Conservation (phyloP, 345 rosid genomes). For the Hypericum perforatum region DNA sequence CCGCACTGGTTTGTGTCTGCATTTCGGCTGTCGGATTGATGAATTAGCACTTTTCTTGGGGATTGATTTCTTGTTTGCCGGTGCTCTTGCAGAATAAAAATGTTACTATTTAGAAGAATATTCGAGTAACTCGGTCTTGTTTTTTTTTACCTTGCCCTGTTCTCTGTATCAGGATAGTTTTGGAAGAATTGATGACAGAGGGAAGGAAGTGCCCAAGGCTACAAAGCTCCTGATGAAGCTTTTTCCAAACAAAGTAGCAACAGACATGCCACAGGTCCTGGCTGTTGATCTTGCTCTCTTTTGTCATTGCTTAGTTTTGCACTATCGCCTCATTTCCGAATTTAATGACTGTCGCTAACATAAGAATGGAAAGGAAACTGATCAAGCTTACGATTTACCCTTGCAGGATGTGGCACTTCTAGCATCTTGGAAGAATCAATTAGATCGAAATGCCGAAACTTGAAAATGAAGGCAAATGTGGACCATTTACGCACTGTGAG, state of each 20-base stretch:
- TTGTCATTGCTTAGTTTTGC: not conserved
- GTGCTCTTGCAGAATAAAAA: too few relatives aligned
- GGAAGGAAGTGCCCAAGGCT: constrained; percentile 68
- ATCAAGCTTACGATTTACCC: not conserved
- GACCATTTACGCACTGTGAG: constrained; percentile 60
- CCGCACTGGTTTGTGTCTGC: constrained; percentile 43
- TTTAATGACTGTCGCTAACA: not conserved
- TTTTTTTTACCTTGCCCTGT: constrained; percentile 9
- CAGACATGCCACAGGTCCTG: constrained; percentile 83
- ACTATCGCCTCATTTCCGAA: constrained; percentile 4
- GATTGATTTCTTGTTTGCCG: too few relatives aligned
- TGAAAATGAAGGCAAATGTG: constrained; percentile 69
- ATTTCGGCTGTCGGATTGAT: not conserved
- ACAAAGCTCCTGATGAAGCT: constrained; percentile 61
- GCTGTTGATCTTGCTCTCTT: constrained; percentile 1
- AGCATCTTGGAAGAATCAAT: constrained; percentile 64
- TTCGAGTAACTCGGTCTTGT: too few relatives aligned
- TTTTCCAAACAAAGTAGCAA: constrained; percentile 77
- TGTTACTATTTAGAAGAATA: too few relatives aligned
- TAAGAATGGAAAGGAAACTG: too few relatives aligned
- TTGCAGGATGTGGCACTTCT: constrained; percentile 72
- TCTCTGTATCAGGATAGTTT: constrained; percentile 59
- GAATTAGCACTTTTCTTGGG: too few relatives aligned
- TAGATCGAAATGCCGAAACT: constrained; percentile 75
- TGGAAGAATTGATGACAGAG: constrained; percentile 64